Evolutionary conservation across 2,329 filamentous ascomycete genomes (phyloP).

Genomic region (Alternaria viburni): DNA sequence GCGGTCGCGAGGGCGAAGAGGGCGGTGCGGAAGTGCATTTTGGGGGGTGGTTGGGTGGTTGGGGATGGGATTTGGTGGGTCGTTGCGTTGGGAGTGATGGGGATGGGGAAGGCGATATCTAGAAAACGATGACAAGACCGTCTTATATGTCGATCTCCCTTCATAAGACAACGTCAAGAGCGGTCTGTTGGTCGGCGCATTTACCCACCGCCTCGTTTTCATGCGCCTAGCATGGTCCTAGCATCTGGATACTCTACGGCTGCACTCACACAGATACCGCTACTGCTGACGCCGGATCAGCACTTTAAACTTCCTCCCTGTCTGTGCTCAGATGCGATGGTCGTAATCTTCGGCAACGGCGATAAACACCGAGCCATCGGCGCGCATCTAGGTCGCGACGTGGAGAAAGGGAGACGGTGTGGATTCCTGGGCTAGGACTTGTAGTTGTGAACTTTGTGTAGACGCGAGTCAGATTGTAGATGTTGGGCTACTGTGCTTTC

Average conservation of each 20-base stretch:
- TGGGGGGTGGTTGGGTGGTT: neutral
- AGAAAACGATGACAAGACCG: neutral
- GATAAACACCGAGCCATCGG: neutral
- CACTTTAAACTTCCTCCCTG: neutral
- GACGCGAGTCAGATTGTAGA: neutral
- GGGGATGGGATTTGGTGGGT: no score
- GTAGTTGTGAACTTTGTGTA: neutral
- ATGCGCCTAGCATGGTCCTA: neutral
- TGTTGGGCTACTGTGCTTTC: neutral
- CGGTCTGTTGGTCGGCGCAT: neutral
- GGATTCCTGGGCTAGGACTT: neutral
- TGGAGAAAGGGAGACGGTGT: neutral
- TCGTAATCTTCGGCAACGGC: neutral
- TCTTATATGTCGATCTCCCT: neutral
- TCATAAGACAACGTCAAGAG: neutral
- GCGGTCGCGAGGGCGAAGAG: slow-evolving; percentile 2
- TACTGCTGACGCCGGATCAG: neutral
- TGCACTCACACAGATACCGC: neutral
- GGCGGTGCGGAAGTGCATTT: slow-evolving; percentile 5
- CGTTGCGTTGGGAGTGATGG: neutral
- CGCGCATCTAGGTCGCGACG: neutral
- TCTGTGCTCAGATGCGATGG: neutral
- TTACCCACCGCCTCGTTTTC: neutral
- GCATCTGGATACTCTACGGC: neutral
- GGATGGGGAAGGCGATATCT: neutral